phyloP scores from a whole-genome alignment of 306 rosid species.

The Biancaea sappan region DNA sequence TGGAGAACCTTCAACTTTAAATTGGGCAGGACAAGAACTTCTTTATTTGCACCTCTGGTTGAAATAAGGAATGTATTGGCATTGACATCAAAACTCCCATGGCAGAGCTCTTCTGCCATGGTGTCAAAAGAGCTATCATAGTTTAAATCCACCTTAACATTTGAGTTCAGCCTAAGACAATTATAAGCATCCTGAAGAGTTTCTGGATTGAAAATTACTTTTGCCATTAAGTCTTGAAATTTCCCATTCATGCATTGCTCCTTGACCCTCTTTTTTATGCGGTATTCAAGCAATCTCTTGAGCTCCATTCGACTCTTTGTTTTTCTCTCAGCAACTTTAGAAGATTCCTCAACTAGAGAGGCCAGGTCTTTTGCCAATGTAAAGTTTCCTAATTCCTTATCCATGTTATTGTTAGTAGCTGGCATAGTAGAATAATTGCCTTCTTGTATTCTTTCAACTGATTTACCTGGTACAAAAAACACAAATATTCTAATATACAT shows the following conservation, averaged over 20 bases:
- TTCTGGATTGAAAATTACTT: slow-evolving; percentile 65
- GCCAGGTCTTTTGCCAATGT: slow-evolving; percentile 70
- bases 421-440: slow-evolving; percentile 34
- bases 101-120: slow-evolving; percentile 52
- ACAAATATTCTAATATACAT: not conserved
- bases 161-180: slow-evolving; percentile 72
- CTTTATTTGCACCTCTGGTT: slow-evolving; percentile 56
- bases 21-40: slow-evolving; percentile 74
- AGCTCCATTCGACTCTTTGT: slow-evolving; percentile 63
- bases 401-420: slow-evolving; percentile 17
- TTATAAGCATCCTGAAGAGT: slow-evolving; percentile 78
- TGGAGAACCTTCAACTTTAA: slow-evolving; percentile 70
- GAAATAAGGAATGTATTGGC: slow-evolving; percentile 63
- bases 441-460: slow-evolving; percentile 18
- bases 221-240: slow-evolving; percentile 59
- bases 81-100: slow-evolving; percentile 57
- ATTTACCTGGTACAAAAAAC: slow-evolving; percentile 35
- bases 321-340: slow-evolving; percentile 36
- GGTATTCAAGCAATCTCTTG: slow-evolving; percentile 62
- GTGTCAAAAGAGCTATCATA: slow-evolving; percentile 44
- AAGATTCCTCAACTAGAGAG: slow-evolving; percentile 55
- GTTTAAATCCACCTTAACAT: slow-evolving; percentile 32
- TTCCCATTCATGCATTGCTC: slow-evolving; percentile 63
- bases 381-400: slow-evolving; percentile 33
- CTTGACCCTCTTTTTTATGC: slow-evolving; percentile 77